Evolutionary conservation across 2,329 filamentous ascomycete genomes (phyloP), one percentile per base, ranked within the genome.

Genomic region (Cladobotryum mycophilum): DNA sequence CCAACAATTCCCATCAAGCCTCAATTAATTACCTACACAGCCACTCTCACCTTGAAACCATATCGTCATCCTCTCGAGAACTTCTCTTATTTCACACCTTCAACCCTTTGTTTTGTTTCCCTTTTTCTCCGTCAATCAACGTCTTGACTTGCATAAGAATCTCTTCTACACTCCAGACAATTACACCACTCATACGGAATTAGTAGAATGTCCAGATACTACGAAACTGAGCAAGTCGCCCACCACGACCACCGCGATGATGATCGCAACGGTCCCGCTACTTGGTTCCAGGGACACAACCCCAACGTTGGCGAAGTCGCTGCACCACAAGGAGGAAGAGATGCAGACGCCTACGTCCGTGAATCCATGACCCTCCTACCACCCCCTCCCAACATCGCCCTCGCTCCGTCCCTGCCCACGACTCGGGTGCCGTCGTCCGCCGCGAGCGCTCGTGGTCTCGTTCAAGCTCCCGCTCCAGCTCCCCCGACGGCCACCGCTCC

Each of bases 361-460:
- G 62, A 65, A 47, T 53, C 57, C 45, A 62, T 64, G 59, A 62
- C 61, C 44, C 60, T 66, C 14, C 56, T 63, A 22, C 60, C 63
- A 17, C 58, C 64, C 56, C 59, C 12, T 42, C 53, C 37, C 14
- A 42, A 38, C 37, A 49, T 40, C 67, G 67, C 41, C 58, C 66
- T 11, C 67, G 65, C 51, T 69, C 67, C 35, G 58, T 65, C 8
- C 65, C 67, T 8, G 64, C 66, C 3, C 53, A 58, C 12, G 58
- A 56, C 38, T 58, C 62, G 3, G 47, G 55, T 45, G 18, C 22
- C 20, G 60, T 62, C 52, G 48, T 61, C 33, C 61, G 54, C 44
- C 64, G 62, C 13, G 57, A 56, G 20, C 59, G 38, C 22, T 40
- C 40, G 35, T 51, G 30, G 17, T 51, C 57, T 36, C 48, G 54